A percentile compares a stretch with the other conserved stretches of the same genome.
Conservation (phyloP, 768 basidiomycete species). For the Russula foetens region DNA sequence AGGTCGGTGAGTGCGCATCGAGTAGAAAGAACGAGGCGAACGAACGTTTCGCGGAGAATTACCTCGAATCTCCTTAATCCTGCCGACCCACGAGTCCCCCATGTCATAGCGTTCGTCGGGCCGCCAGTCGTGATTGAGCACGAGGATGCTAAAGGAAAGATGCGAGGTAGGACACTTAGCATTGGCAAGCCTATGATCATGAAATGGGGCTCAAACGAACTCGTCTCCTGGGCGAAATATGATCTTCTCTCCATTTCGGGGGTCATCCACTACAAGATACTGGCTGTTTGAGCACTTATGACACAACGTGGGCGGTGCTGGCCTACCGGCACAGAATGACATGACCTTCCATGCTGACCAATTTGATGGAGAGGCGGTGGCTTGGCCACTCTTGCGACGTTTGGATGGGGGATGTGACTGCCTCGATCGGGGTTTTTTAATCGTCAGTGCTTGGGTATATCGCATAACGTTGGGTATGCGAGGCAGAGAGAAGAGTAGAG, state of each 20-base stretch:
- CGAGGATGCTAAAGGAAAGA: background rate
- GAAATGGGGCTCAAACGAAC: background rate
- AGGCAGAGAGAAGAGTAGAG: background rate
- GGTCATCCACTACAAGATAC: background rate
- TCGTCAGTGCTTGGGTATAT: background rate
- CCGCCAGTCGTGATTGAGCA: slow-evolving; percentile 5
- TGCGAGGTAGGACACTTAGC: background rate
- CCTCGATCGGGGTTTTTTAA: background rate
- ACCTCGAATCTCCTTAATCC: slow-evolving; percentile 6
- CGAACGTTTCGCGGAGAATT: slow-evolving; percentile 7
- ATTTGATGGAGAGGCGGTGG: background rate
- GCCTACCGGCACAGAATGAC: slow-evolving; percentile 1
- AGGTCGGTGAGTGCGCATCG: background rate
- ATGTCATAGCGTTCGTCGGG: background rate
- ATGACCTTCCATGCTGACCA: slow-evolving; percentile 8
- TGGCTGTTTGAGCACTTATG: too few relatives aligned
- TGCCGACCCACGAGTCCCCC: slow-evolving; percentile 11
- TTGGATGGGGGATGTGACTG: background rate
- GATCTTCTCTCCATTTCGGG: background rate
- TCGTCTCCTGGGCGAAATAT: background rate
- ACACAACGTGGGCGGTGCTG: background rate
- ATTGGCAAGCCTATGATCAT: background rate
- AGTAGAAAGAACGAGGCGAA: background rate
- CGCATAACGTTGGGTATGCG: background rate
- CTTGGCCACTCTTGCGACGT: background rate